Conservation (phyloP, 1,139 yeast species). For the Keqinozyma sinolaborantium region DNA sequence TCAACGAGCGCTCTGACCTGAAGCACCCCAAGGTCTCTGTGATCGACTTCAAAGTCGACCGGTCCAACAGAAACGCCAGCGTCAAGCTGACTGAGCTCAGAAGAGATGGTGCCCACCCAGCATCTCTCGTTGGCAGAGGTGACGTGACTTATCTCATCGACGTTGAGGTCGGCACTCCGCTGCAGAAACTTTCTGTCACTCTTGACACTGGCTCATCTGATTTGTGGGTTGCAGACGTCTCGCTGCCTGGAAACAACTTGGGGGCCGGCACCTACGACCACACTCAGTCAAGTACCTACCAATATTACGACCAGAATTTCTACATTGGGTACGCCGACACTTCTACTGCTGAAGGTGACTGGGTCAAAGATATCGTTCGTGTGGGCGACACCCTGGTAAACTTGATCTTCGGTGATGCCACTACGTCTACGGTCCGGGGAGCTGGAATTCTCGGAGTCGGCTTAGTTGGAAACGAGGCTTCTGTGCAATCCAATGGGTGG, state of each 20-base stretch:
- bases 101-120: slow-evolving; percentile 14
- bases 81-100: not conserved
- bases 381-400: slow-evolving; percentile 15
- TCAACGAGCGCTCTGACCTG: too few relatives aligned
- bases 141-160: slow-evolving; percentile 46
- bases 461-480: slow-evolving; percentile 18
- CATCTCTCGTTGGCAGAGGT: slow-evolving; percentile 38
- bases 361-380: slow-evolving; percentile 18
- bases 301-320: slow-evolving; percentile 2
- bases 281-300: slow-evolving; percentile 4
- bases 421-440: slow-evolving; percentile 53
- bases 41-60: slow-evolving; percentile 7
- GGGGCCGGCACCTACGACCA: slow-evolving; percentile 6
- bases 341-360: slow-evolving; percentile 6
- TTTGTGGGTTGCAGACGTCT: too few relatives aligned
- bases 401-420: slow-evolving; percentile 42
- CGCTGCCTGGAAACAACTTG: slow-evolving; percentile 2
- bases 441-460: slow-evolving; percentile 66
- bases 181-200: slow-evolving; percentile 27
- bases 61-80: slow-evolving; percentile 1
- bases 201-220: too few relatives aligned
- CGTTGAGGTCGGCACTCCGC: slow-evolving; percentile 31
- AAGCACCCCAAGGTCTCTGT: too few relatives aligned
- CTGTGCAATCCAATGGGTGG: too few relatives aligned
- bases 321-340: slow-evolving; percentile 4